A percentile compares a stretch with the other conserved stretches of the same genome.
phyloP scores from a whole-genome alignment of 2,329 filamentous ascomycete species.

The Colletotrichum plurivorum region DNA sequence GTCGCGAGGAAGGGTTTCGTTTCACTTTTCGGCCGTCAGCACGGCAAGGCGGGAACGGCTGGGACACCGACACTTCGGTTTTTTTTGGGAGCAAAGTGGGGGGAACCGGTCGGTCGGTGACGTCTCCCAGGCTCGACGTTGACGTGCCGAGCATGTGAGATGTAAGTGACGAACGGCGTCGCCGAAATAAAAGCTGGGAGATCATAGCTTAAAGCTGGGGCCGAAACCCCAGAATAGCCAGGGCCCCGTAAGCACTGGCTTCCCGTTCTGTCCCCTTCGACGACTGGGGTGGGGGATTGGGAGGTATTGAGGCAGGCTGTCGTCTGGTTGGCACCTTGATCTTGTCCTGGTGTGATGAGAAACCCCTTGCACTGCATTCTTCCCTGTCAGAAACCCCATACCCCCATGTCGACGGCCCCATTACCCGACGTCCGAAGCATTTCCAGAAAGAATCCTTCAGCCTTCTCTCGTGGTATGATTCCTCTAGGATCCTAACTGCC shows the following conservation, averaged over 20 bases:
- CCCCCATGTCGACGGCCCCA: background rate
- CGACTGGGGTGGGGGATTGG: background rate
- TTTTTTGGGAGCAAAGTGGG: background rate
- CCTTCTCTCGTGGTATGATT: conserved; percentile 1
- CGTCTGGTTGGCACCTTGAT: background rate
- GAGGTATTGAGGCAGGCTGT: background rate
- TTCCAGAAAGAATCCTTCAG: conserved; percentile 9
- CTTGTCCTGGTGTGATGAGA: background rate
- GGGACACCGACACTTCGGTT: background rate
- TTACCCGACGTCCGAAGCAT: background rate
- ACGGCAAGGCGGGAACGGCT: background rate
- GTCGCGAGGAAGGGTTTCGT: background rate
- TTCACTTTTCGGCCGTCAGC: conserved; percentile 2
- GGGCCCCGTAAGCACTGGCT: background rate
- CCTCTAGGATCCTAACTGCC: background rate
- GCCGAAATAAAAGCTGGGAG: conserved; percentile 6
- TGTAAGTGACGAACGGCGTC: background rate
- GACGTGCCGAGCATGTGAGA: background rate
- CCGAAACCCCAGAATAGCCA: background rate
- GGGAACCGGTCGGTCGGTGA: background rate
- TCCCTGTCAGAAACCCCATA: background rate
- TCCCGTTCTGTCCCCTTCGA: background rate
- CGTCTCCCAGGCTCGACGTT: background rate
- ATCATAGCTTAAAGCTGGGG: background rate
- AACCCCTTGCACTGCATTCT: conserved; percentile 3